phyloP scores from a whole-genome alignment of 257 asterid genomes.

The Gynochthodes officinalis region DNA sequence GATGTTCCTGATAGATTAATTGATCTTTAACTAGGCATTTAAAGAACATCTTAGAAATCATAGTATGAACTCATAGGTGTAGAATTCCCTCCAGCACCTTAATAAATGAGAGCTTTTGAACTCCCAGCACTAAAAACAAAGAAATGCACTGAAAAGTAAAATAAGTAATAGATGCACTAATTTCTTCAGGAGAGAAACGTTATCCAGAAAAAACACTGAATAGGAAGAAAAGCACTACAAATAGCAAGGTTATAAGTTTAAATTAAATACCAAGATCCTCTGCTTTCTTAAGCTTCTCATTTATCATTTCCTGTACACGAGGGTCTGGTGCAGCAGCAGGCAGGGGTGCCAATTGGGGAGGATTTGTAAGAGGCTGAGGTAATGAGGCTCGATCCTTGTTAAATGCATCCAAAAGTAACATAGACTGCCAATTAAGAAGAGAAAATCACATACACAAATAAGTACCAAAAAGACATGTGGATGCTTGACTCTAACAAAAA shows the following conservation, averaged over 20 bases:
- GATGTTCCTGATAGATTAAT: too few relatives aligned
- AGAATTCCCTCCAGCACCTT: too few relatives aligned
- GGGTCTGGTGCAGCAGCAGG: conserved; percentile 88
- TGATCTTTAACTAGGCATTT: not conserved
- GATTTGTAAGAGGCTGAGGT: conserved; percentile 78
- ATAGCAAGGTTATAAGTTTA: not conserved
- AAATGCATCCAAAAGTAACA: conserved; percentile 97
- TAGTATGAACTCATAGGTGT: too few relatives aligned
- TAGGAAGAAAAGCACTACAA: not conserved
- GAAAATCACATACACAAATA: conserved; percentile 6
- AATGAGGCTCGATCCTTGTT: conserved; percentile 94
- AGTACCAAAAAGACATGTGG: not conserved
- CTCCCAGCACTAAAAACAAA: not conserved
- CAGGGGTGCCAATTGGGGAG: conserved; percentile 51
- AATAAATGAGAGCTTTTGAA: too few relatives aligned
- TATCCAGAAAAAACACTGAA: too few relatives aligned
- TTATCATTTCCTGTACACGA: conserved; percentile 86
- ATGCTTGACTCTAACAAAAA: not conserved
- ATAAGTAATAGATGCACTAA: not conserved
- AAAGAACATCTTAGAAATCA: not conserved
- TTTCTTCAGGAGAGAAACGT: not conserved
- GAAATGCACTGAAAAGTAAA: not conserved
- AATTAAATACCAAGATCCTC: conserved; percentile 78
- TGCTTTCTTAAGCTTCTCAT: conserved; percentile 92
- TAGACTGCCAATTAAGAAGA: conserved; percentile 54